These are phyloP conservation scores for Avena atlantica DNA, from an alignment of 176 grass and related monocot species.

Conservation along the genomic window DNA sequence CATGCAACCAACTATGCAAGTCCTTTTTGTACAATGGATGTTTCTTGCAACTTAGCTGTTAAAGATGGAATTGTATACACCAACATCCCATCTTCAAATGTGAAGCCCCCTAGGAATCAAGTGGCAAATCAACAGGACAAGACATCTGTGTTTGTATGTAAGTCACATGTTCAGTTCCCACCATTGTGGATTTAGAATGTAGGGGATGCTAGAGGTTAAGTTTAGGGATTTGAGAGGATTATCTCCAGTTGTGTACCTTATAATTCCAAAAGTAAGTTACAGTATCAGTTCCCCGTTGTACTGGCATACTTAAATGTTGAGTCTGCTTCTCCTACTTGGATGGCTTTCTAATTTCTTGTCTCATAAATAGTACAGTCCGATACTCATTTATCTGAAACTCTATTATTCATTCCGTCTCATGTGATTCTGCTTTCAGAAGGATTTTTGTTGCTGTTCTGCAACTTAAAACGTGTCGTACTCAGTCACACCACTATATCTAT, in stretches of 20 bases:
- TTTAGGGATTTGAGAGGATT: conserved; percentile 19
- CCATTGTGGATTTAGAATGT: neutral
- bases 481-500: neutral
- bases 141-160: conserved; percentile 7
- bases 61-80: conserved; percentile 26
- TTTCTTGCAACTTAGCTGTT: conserved; percentile 7
- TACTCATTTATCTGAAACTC: conserved; percentile 33
- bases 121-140: neutral
- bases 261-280: neutral
- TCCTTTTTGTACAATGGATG: neutral
- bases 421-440: conserved; percentile 23
- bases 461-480: neutral
- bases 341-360: neutral
- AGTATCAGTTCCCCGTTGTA: neutral
- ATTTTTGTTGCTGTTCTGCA: neutral
- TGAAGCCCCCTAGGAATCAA: conserved; percentile 5
- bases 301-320: conserved; percentile 3
- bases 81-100: conserved; percentile 12
- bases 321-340: conserved; percentile 35
- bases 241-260: conserved; percentile 27
- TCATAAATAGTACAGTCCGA: conserved; percentile 9
- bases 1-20: neutral
- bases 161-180: conserved; percentile 18
- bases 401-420: neutral
- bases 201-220: neutral